These are phyloP conservation scores for Starmerella scarabaei DNA, from an alignment of 805 yeast species.

Conservation along the genomic window DNA sequence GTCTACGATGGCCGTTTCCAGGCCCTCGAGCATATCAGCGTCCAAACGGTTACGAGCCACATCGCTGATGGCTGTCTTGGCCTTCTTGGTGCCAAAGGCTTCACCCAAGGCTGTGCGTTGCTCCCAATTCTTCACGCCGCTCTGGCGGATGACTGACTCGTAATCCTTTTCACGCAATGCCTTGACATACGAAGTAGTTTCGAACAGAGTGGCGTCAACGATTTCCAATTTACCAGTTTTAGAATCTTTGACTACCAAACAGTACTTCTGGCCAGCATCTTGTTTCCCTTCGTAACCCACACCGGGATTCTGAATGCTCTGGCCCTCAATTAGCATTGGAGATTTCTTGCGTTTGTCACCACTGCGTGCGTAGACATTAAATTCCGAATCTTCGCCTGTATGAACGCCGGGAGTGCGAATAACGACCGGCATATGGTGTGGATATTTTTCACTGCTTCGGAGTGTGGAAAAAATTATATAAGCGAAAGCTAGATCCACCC, in stretches of 20 bases:
- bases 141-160: slow-evolving; percentile 55
- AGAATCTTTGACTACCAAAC: slow-evolving; percentile 69
- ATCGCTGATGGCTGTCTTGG: slow-evolving; percentile 77
- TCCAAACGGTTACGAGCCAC: slow-evolving; percentile 76
- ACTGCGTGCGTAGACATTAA: slow-evolving; percentile 40
- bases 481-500: neutral
- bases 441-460: neutral
- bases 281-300: slow-evolving; percentile 56
- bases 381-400: slow-evolving; percentile 43
- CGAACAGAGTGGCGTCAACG: slow-evolving; percentile 49
- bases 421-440: slow-evolving; percentile 33
- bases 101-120: slow-evolving; percentile 83
- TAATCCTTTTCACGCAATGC: slow-evolving; percentile 41
- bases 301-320: slow-evolving; percentile 36
- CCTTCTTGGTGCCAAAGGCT: slow-evolving; percentile 94
- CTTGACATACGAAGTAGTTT: slow-evolving; percentile 50
- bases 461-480: slow-evolving; percentile 1
- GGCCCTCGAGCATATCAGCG: slow-evolving; percentile 59
- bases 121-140: slow-evolving; percentile 33
- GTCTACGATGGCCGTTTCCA: slow-evolving; percentile 72
- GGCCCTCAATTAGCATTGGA: slow-evolving; percentile 50
- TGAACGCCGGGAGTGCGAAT: slow-evolving; percentile 70
- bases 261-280: slow-evolving; percentile 37
- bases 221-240: slow-evolving; percentile 50
- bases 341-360: slow-evolving; percentile 30